Base-by-base conservation (phyloP, 2,329 filamentous ascomycete genomes). In the Xylariaceae sp. region DNA sequence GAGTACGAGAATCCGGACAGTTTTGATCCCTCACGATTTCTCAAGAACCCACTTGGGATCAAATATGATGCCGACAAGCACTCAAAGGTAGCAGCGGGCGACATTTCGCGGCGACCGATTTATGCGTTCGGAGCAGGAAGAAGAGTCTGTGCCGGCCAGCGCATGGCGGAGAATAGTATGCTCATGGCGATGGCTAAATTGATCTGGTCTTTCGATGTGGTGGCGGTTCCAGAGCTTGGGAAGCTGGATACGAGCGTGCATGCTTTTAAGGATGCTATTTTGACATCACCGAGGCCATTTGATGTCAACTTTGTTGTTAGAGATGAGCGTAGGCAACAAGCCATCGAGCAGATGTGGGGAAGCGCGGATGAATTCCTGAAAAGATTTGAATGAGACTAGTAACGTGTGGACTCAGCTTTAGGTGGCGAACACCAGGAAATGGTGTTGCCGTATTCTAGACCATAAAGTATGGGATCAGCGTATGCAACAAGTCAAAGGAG, bases 91-190 rank as follows among this genome's bases (percentile, higher is more conserved):
- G 32, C 6, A 9, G 20, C 29, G 18, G 40, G 40, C 12, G 26
- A 40, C 9, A 29, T 42, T 12, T 10, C 37, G 10, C 60, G 64
- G 2, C 63, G 61, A 21, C 54, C 50, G n/a, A 63, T 64, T 48
- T 82, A 78, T 63, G 69, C 69, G 1, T 82, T 81, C 59, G 79
- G 79, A 0, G 75, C 73, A 7, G 80, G 80, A 0, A 71, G 80
- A 6, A 72, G 80, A 6, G 73, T 77, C 26, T 82, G 80, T 57
- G 73, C 75, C 1, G 80, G 81, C 0, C 76, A 79, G 14, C 74
- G 81, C 47, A 74, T 83, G 19, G 77, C 78, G 2, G 76, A 79
- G 60, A 74, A 76, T 26, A 78, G 73, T 26, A 61, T 82, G 26
- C 66, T 76, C 48, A 47, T 75, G 1, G 67, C 68, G 2, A 65